Evolutionary conservation across 2,329 filamentous ascomycete species (phyloP).

Genomic region (Emmonsiellopsis sp.): DNA sequence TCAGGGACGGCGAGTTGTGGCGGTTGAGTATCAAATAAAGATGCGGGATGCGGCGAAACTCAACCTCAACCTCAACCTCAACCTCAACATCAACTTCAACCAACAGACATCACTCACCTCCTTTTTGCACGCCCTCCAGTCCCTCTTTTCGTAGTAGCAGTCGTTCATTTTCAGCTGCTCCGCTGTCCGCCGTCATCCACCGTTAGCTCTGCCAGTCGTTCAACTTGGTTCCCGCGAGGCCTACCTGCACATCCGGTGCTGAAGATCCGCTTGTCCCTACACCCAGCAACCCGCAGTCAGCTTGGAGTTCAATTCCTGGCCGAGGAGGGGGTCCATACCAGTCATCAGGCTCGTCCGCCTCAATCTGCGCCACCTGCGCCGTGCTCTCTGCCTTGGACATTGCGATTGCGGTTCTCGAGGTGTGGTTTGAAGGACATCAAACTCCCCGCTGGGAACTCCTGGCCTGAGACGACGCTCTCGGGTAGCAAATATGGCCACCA

Average conservation of each 20-base stretch:
- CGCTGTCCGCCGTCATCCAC: conserved; percentile 40
- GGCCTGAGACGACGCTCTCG: background rate
- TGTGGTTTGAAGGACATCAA: background rate
- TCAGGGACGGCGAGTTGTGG: background rate
- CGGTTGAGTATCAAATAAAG: too few species aligned
- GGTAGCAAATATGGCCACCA: conserved; percentile 19
- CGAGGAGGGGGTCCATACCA: conserved; percentile 53
- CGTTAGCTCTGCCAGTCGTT: conserved; percentile 1
- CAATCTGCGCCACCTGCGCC: conserved; percentile 29
- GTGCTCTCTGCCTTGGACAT: conserved; percentile 51
- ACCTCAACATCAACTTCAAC: background rate
- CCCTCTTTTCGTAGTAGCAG: conserved; percentile 92
- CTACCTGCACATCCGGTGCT: conserved; percentile 88
- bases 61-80: background rate
- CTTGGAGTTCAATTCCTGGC: background rate
- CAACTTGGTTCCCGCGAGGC: conserved; percentile 9
- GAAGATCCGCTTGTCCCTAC: conserved; percentile 94
- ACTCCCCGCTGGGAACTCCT: conserved; percentile 1
- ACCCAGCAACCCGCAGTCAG: conserved; percentile 4
- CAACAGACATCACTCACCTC: conserved; percentile 55
- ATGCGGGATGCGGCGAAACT: too few species aligned
- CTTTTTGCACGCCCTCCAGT: conserved; percentile 80
- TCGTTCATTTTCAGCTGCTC: conserved; percentile 89
- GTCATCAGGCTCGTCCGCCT: conserved; percentile 79
- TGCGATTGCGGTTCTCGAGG: conserved; percentile 10